Percentiles rank a stretch among this genome's conserved stretches.
phyloP scores from a whole-genome alignment of 2,329 filamentous ascomycete genomes.

The Chrysosphaeria jannelii region DNA sequence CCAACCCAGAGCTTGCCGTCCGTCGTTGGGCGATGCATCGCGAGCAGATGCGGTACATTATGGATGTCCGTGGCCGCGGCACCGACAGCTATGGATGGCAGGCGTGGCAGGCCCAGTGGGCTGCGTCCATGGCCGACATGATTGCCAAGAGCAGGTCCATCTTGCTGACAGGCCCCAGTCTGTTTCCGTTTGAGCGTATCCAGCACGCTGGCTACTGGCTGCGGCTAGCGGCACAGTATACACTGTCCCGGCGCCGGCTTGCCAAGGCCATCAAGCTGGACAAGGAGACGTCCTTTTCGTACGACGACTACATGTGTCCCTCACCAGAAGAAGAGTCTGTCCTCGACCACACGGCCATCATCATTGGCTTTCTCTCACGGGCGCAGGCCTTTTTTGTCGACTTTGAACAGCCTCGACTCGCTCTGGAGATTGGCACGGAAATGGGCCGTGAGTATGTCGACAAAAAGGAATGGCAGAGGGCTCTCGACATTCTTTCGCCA shows the following conservation, averaged over 20 bases:
- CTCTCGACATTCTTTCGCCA: conserved; percentile 21
- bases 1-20: conserved; percentile 49
- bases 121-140: conserved; percentile 27
- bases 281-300: conserved; percentile 22
- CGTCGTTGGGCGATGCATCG: conserved; percentile 56
- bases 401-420: conserved; percentile 20
- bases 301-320: conserved; percentile 37
- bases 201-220: conserved; percentile 41
- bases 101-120: conserved; percentile 65
- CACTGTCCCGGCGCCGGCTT: conserved; percentile 19
- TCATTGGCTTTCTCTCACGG: conserved; percentile 19
- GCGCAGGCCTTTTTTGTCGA: conserved; percentile 23
- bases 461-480: conserved; percentile 19
- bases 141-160: conserved; percentile 24
- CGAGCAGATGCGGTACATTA: conserved; percentile 39
- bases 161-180: too few relatives aligned
- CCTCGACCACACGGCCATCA: conserved; percentile 22
- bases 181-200: conserved; percentile 30
- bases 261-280: conserved; percentile 28
- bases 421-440: conserved; percentile 25
- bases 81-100: conserved; percentile 78
- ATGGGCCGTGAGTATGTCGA: conserved; percentile 23
- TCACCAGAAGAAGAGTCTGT: conserved; percentile 26
- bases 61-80: conserved; percentile 60
- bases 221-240: conserved; percentile 25